Percentiles rank a stretch among this genome's conserved stretches.
Conservation (phyloP, 257 asterid species). For the Gardenia jasminoides region DNA sequence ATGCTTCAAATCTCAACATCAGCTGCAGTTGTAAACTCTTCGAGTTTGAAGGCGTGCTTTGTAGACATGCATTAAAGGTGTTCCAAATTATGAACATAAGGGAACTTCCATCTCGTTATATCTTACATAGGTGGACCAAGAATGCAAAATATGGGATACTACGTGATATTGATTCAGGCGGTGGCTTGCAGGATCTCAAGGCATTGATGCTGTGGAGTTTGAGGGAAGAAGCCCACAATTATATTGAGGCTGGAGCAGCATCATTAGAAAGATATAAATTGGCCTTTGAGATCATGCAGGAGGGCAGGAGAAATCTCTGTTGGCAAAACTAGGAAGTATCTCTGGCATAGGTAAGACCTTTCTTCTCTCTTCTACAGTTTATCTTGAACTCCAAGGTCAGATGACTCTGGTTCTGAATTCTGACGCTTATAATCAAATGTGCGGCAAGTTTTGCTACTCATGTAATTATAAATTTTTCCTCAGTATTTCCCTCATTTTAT, state of each 20-base stretch:
- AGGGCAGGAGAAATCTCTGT: conserved; percentile 82
- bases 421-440: conserved; percentile 17
- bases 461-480: conserved; percentile 31
- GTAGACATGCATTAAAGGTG: conserved; percentile 84
- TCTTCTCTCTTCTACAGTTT: conserved; percentile 17
- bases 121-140: conserved; percentile 87
- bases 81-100: conserved; percentile 80
- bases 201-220: conserved; percentile 89
- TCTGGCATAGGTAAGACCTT: conserved; percentile 32
- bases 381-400: conserved; percentile 16
- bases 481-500: neutral
- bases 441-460: conserved; percentile 24
- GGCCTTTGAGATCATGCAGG: conserved; percentile 93
- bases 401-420: conserved; percentile 18
- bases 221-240: conserved; percentile 80
- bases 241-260: conserved; percentile 72
- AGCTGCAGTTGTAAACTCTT: conserved; percentile 93
- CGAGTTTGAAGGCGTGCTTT: conserved; percentile 87
- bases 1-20: conserved; percentile 72
- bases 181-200: conserved; percentile 66
- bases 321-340: conserved; percentile 61
- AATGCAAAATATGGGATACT: conserved; percentile 67
- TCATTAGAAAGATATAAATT: conserved; percentile 76
- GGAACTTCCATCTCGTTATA: conserved; percentile 82
- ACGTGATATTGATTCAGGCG: conserved; percentile 69